Percentiles rank a stretch among this genome's conserved stretches.
These are phyloP conservation scores for Zizania palustris DNA, from an alignment of 202 grass and related monocot species.

Conservation along the genomic window DNA sequence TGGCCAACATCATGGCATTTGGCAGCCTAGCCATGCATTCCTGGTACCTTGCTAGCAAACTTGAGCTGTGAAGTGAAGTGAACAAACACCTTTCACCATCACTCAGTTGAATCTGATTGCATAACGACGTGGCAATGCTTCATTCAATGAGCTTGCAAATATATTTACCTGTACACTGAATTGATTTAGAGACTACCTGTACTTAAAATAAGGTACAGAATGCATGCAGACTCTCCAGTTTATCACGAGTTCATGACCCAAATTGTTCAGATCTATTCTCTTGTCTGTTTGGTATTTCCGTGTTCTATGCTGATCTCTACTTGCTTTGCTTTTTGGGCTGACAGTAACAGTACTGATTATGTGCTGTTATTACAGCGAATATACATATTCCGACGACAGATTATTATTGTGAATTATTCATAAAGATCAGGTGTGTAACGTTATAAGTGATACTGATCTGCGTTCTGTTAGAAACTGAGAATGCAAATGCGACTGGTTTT, in stretches of 20 bases:
- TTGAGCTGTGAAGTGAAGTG: constrained; percentile 71
- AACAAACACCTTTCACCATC: neutral
- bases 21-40: constrained; percentile 95
- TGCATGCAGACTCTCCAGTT: neutral
- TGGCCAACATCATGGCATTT: constrained; percentile 93
- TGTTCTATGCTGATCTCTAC: no score
- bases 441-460: neutral
- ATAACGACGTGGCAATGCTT: neutral
- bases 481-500: neutral
- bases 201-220: neutral
- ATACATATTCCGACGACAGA: no score
- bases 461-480: neutral
- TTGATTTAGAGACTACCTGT: neutral
- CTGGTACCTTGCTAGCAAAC: constrained; percentile 84
- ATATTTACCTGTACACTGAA: constrained; percentile 1
- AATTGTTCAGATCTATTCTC: constrained; percentile 18
- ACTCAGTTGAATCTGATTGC: neutral
- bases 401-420: neutral
- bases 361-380: neutral
- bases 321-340: neutral
- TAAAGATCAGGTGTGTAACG: neutral
- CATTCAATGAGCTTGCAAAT: neutral
- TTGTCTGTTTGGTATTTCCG: no score
- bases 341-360: neutral
- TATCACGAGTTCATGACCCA: neutral